These are phyloP conservation scores for Adenanthera pavonina DNA, from an alignment of 306 rosid species.

Conservation along the genomic window DNA sequence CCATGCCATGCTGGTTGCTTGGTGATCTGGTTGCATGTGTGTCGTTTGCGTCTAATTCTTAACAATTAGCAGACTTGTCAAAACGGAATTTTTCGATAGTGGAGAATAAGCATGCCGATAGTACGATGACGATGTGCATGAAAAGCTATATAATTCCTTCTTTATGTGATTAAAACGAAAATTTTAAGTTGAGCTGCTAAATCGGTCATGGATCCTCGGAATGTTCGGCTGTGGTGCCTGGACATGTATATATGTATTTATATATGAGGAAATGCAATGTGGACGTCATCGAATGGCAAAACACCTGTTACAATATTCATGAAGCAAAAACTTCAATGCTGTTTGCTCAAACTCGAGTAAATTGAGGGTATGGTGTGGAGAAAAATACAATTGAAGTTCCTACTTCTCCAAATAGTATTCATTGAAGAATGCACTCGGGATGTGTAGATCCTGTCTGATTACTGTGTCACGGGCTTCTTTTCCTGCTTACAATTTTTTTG, in stretches of 20 bases:
- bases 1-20: neutral
- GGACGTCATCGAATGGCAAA: slow-evolving; percentile 1
- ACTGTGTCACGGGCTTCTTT: slow-evolving; percentile 17
- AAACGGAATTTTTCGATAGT: neutral
- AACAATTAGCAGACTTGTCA: neutral
- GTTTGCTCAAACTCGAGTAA: slow-evolving; percentile 19
- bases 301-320: slow-evolving; percentile 4
- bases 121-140: slow-evolving; percentile 10
- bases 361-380: slow-evolving; percentile 2
- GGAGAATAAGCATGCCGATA: neutral
- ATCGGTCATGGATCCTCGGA: neutral
- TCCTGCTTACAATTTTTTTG: neutral
- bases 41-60: slow-evolving; percentile 27
- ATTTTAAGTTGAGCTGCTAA: slow-evolving; percentile 25
- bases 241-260: neutral
- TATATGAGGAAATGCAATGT: neutral
- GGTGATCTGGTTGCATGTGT: slow-evolving; percentile 39
- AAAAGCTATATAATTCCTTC: neutral
- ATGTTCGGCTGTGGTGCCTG: neutral
- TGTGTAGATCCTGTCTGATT: slow-evolving; percentile 27
- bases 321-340: neutral
- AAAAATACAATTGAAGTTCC: neutral
- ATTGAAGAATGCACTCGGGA: neutral
- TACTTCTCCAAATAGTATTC: neutral
- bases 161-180: slow-evolving; percentile 4